Conservation (phyloP, 352 stramenopile genomes). For the Phytophthora multivora region DNA sequence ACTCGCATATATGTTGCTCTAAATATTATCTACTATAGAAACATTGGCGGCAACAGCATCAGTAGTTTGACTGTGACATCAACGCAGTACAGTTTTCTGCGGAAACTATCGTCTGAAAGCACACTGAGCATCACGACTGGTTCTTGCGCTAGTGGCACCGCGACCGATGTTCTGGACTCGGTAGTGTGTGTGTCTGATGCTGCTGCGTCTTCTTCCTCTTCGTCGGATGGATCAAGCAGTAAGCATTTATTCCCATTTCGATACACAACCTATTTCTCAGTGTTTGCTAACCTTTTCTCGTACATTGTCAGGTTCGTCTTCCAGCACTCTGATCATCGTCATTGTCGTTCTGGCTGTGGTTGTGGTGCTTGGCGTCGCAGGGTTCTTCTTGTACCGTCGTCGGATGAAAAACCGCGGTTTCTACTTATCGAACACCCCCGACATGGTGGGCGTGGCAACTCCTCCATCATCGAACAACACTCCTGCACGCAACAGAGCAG, state of each 20-base stretch:
- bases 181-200: conserved; percentile 57
- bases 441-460: conserved; percentile 42
- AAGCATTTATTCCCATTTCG: background rate
- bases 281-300: conserved; percentile 3
- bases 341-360: conserved; percentile 52
- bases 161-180: conserved; percentile 52
- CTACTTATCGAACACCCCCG: conserved; percentile 34
- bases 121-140: conserved; percentile 44
- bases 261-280: background rate
- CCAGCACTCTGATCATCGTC: conserved; percentile 56
- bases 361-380: conserved; percentile 49
- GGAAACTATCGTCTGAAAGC: conserved; percentile 45
- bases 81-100: conserved; percentile 49
- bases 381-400: conserved; percentile 58
- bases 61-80: conserved; percentile 46
- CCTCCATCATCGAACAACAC: conserved; percentile 38
- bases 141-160: conserved; percentile 41
- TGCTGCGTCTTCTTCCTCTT: conserved; percentile 5
- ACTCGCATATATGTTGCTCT: no score
- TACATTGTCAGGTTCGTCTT: conserved; percentile 31
- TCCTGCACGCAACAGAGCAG: conserved; percentile 25
- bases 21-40: conserved; percentile 22
- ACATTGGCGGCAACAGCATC: conserved; percentile 64
- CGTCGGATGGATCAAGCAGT: conserved; percentile 27
- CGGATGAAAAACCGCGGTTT: conserved; percentile 47